Evolutionary conservation across 1,284 basidiomycete genomes (phyloP), one percentile per base, ranked within the genome.

Genomic region (Fomitopsis palustris): DNA sequence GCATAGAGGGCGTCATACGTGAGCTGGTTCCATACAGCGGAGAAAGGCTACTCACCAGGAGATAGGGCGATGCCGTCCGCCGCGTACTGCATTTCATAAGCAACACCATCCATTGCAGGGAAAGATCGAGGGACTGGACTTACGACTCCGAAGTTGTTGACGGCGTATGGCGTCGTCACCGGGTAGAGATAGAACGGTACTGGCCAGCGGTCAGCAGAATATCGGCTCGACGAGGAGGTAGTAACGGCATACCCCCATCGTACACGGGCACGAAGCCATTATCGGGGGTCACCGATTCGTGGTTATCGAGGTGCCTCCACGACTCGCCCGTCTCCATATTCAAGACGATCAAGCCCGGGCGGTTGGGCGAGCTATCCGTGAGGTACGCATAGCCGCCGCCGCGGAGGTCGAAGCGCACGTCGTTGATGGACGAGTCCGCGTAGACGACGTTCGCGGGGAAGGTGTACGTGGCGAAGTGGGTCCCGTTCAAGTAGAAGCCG

Each of bases 341-440:
- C 4, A 70, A 63, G 23, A 73, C 67, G 35, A 72, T 68, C 38
- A 73, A 63, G 10, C 70, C 70, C 1, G 58, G 64, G 54, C 41
- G 64, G 45, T 60, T 67, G 57, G 69, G 55, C 9, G 55, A 54
- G 52, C 65, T 63, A 56, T 73, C 71, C n/a, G 70, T 64, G 53
- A 73, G 69, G 56, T 71, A 72, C 14, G 70, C 70, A 31, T 70
- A 62, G 12, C 70, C 70, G 25, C 64, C 55, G 6, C 70, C 70
- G 14, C 64, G 67, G 16, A 73, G 61, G 58, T 72, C 71, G 47
- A 72, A 68, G 3, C 70, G 67, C 9, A 73, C 60, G 54, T 73
- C 70, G 56, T 73, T 71, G 53, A 72, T 55, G 35, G 70, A 73
- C 17, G 69, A 69, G 42, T 67, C 65, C 3, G 68, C 62, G 23